Evolutionary conservation across 108 stramenopile species (phyloP), one percentile per base, ranked within the genome.

Genomic region (Fragilaria crotonensis): DNA sequence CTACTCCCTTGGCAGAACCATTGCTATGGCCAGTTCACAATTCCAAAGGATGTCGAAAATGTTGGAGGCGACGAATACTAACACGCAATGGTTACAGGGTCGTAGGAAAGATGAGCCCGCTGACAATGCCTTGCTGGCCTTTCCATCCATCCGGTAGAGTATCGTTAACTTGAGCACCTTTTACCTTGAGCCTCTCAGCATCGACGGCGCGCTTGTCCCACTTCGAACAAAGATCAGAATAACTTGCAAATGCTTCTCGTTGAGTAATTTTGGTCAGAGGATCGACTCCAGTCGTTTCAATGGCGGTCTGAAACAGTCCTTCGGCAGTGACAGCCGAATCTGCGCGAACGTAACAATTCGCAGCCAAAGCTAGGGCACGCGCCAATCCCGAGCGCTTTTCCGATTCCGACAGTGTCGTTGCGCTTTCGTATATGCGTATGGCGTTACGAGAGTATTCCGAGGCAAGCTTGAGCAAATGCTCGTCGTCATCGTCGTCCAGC

Each of bases 281-380:
- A 62, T 67, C 61, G 0, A 69, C 71, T 25, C 68, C 51, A 2
- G 2, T 44, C 20, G 22, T 48, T 2, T 84, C 81, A 11, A 74
- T 60, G 26, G 90, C 85, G 19, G 83, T 78, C 73, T 85, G 83
- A 33, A 89, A 85, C 30, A 93, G 49, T 33, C 90, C 90, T 63
- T 93, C 90, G 23, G 90, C 73, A 3, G 87, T 93, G 25, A 93
- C 85, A 25, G 90, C 83, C 25, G 71, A 67, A 27, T 80, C 87
- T 4, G 85, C 80, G 48, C 60, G 41, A 22, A 75, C 79, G 70
- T 85, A 87, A 45, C 90, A 93, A 2, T 62, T 27, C 20, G 87
- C 90, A 14, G 83, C 77, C 18, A 87, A 57, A 33, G 71, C 54
- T 25, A 91, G 64, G 0, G 78, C 71, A 2, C 82, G 64, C 2